Evolutionary conservation across 768 basidiomycete species (phyloP), one percentile per base, ranked within the genome.

Genomic region (Strobilomyces echinocephalus): DNA sequence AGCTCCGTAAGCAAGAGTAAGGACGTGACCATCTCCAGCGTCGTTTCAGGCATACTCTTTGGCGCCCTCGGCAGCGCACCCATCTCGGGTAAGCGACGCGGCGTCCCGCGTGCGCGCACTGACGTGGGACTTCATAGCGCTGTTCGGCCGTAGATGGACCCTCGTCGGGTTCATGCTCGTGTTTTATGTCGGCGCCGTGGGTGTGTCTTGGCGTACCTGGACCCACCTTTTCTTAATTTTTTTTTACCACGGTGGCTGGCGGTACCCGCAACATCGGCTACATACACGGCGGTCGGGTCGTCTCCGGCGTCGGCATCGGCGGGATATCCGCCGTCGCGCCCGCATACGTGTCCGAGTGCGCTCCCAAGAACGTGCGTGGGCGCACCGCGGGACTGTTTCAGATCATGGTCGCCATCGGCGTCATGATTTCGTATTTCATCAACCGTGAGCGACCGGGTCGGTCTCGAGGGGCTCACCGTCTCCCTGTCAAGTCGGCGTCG

Each of bases 1-100:
- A n/a, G n/a, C n/a, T 61, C 60, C 1, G 64, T 68, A 39, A 69
- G 83, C 64, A 61, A 64, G 20, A 56, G 56, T 21, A 68, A 73
- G 35, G 59, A 68, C 18, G 78, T 85, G 52, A 72, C 75, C 5
- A 74, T 92, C n/a, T 85, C 87, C 40, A 91, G 88, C 58, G 85
- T 95, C 40, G 92, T 94, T 16, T 89, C 91, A 5, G 90, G 90
- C 11, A 88, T 89, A 1, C 92, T 93, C 77, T 93, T 93, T 63
- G 92, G 91, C 53, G 88, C 91, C 14, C 66, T 95, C 7, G 78
- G 79, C 10, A 85, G 83, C 58, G 85, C 86, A 1, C 85, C 85
- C 0, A 62, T 87, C 40, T 87, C 87, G 11, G 72, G 88, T 88
- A 53, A 46, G 76, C 71, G 9, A 40, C 45, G 45, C 42, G 54